Evolutionary conservation across 176 grass and related monocot genomes (phyloP), one percentile per base, ranked within the genome.

Genomic region (Puya raimondii): DNA sequence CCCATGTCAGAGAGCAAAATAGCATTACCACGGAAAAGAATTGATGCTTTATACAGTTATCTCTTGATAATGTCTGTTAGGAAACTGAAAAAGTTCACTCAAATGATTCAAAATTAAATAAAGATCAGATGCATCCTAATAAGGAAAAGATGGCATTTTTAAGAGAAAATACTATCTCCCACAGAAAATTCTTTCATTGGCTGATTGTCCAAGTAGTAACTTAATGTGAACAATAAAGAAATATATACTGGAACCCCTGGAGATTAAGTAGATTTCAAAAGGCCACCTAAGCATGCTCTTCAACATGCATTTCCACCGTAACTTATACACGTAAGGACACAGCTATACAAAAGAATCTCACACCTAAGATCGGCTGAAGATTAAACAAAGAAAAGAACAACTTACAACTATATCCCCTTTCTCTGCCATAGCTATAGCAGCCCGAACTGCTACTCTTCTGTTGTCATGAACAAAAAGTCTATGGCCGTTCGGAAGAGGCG

Each of bases 331-430:
- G 1, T 42, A 42, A 42, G 33, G 6, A 42, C 33, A 42, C 15
- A 59, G 54, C 54, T 59, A 59, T 9, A 20, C 9, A 16, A 20
- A 21, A 17, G 15, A 17, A 17, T 1, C 54, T 18, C 5, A 20
- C n/a, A 21, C 15, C 20, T 59, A 18, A 59, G 15, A 59, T 17
- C 5, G 54, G 54, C 4, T 21, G 14, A 59, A 59, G 15, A 59
- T 15, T 17, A 18, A 59, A 17, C 15, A 21, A 18, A 15, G 20
- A 18, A 18, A 18, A 20, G 8, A 18, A 17, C 9, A 21, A 77
- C 75, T 77, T 77, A 77, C 75, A 25, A 77, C 75, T 49, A 77
- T 21, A 61, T 77, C 75, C 23, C 75, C 75, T 77, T 69, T 51
- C 75, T 77, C 65, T 18, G 64, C 75, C 75, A 77, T 77, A 48